phyloP scores from a whole-genome alignment of 306 rosid genomes.

The Lablab purpureus region DNA sequence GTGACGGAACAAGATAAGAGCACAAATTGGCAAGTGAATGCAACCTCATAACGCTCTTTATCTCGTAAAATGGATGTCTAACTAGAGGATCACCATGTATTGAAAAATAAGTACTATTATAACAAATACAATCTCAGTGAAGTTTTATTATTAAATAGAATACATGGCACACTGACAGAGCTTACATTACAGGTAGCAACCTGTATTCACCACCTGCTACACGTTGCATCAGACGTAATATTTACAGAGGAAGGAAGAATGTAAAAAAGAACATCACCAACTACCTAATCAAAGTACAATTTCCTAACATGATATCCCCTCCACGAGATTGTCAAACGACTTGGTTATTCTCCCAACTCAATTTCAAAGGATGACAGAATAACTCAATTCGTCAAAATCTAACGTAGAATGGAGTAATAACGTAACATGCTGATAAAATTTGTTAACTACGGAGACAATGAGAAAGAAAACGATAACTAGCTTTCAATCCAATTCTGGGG shows the following conservation, averaged over 20 bases:
- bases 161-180: constrained; percentile 57
- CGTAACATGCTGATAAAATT: constrained; percentile 46
- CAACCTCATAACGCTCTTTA: not conserved
- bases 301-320: constrained; percentile 53
- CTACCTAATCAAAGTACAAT: constrained; percentile 58
- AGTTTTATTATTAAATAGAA: constrained; percentile 64
- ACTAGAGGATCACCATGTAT: not conserved
- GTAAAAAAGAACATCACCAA: constrained; percentile 49
- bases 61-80: constrained; percentile 10
- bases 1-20: not conserved
- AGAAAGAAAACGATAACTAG: constrained; percentile 36
- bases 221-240: constrained; percentile 52
- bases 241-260: constrained; percentile 56
- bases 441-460: constrained; percentile 52
- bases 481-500: constrained; percentile 72
- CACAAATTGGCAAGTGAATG: not conserved
- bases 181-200: constrained; percentile 64
- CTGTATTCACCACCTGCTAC: constrained; percentile 62
- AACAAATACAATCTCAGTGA: constrained; percentile 45
- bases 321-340: constrained; percentile 43
- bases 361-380: constrained; percentile 52
- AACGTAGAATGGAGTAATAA: constrained; percentile 53
- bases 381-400: constrained; percentile 40
- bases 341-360: constrained; percentile 47
- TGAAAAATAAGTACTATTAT: constrained; percentile 20